Percentiles rank a stretch among this genome's conserved stretches.
Evolutionary conservation across 2,329 filamentous ascomycete genomes (phyloP).

Genomic region (Dactylellina drechsleri): DNA sequence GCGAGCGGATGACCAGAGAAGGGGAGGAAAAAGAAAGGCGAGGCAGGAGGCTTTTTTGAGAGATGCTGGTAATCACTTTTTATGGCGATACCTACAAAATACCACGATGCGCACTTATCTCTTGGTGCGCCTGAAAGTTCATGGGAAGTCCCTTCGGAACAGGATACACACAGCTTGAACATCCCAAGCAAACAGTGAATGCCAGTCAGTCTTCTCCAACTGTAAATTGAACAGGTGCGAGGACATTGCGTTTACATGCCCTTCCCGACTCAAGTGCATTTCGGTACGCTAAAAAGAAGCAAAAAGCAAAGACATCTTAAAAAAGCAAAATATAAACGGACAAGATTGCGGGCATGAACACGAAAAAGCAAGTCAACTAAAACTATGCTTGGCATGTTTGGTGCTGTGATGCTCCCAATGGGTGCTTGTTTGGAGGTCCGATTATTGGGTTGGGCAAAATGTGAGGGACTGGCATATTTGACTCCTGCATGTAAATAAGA

Average conservation of each 20-base stretch:
- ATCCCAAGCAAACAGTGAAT: constrained; percentile 18
- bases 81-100: constrained; percentile 20
- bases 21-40: constrained; percentile 14
- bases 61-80: constrained; percentile 25
- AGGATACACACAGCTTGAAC: constrained; percentile 26
- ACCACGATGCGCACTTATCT: constrained; percentile 16
- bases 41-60: constrained; percentile 33
- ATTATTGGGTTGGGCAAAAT: constrained; percentile 5
- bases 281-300: constrained; percentile 46
- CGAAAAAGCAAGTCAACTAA: constrained; percentile 37
- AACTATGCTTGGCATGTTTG: constrained; percentile 51
- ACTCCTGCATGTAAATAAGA: constrained; percentile 5
- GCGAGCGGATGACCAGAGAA: not conserved
- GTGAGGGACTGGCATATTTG: constrained; percentile 22
- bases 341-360: constrained; percentile 27
- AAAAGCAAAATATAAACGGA: constrained; percentile 44
- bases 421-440: constrained; percentile 16
- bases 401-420: constrained; percentile 48
- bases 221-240: constrained; percentile 6
- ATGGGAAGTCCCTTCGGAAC: constrained; percentile 16
- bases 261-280: constrained; percentile 47
- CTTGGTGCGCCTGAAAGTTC: constrained; percentile 19
- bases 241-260: constrained; percentile 19
- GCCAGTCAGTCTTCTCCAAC: constrained; percentile 19
- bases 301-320: constrained; percentile 30